A percentile compares a stretch with the other conserved stretches of the same genome.
These are phyloP conservation scores for Paulownia fortunei DNA, from an alignment of 257 asterid species.

Conservation along the genomic window DNA sequence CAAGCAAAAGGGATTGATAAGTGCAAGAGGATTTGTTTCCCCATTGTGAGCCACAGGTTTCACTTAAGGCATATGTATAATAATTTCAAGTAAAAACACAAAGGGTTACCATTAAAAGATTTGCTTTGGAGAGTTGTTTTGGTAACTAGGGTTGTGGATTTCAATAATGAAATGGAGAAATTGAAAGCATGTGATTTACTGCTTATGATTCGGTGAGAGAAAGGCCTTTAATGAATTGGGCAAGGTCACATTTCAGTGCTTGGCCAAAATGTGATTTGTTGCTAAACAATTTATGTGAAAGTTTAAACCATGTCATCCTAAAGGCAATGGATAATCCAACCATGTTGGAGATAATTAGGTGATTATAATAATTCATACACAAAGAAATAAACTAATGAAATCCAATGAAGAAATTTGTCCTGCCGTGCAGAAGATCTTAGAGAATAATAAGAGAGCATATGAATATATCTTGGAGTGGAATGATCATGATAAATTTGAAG, in stretches of 20 bases:
- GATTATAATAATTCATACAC: too few relatives aligned
- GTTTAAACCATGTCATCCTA: background rate
- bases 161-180: background rate
- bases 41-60: background rate
- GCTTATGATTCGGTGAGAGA: background rate
- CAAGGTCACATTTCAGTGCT: conserved; percentile 5
- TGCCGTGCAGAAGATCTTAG: too few relatives aligned
- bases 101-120: too few relatives aligned
- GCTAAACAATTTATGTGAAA: conserved; percentile 10
- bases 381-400: background rate
- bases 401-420: background rate
- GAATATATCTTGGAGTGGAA: background rate
- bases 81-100: conserved; percentile 16
- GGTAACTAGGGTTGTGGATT: background rate
- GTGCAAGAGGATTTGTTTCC: background rate
- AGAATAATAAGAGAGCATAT: too few relatives aligned
- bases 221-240: background rate
- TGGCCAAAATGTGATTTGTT: background rate
- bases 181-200: background rate
- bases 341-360: conserved; percentile 1
- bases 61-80: conserved; percentile 1
- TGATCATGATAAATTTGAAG: background rate
- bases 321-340: background rate
- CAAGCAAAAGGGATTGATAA: conserved; percentile 24
- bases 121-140: background rate